Percentiles rank a stretch among this genome's conserved stretches.
phyloP scores from a whole-genome alignment of 768 basidiomycete genomes.

The Lactarius deliciosus region DNA sequence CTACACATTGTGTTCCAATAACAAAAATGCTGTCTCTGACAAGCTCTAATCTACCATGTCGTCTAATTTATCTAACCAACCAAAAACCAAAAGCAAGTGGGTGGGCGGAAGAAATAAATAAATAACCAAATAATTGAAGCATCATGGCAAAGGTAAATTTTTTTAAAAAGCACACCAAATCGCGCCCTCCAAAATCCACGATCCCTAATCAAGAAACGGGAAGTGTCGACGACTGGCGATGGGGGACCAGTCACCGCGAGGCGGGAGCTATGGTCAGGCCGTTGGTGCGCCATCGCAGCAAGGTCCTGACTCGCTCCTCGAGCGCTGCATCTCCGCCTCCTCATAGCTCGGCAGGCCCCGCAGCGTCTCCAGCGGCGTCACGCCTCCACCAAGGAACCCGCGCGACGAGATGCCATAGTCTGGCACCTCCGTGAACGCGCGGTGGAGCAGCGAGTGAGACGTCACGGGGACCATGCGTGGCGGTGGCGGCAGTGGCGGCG shows the following conservation, averaged over 20 bases:
- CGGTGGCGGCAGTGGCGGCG: conserved; percentile 22
- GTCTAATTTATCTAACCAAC: not conserved
- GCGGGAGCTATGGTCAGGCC: too few relatives aligned
- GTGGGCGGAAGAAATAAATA: not conserved
- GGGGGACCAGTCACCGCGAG: not conserved
- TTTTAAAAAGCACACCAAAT: not conserved
- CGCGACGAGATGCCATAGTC: conserved; percentile 81
- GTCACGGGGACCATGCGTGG: conserved; percentile 24
- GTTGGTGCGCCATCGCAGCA: conserved; percentile 13
- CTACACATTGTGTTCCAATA: not conserved
- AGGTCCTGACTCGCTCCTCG: conserved; percentile 31
- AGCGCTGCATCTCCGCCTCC: conserved; percentile 46
- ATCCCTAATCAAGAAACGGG: not conserved
- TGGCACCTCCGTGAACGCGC: conserved; percentile 76
- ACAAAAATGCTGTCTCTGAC: not conserved
- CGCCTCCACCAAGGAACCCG: conserved; percentile 86
- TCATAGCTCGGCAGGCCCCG: conserved; percentile 85
- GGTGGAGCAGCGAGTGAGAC: conserved; percentile 46
- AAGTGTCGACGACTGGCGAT: not conserved
- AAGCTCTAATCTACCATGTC: not conserved
- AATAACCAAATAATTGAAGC: not conserved
- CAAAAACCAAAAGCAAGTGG: not conserved
- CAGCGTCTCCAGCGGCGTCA: conserved; percentile 78
- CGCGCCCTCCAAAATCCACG: not conserved
- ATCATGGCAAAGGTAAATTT: not conserved